Percentiles rank a stretch among this genome's conserved stretches.
phyloP scores from a whole-genome alignment of 225 moss, liverwort and hornwort species.

The Lunularia cruciata region DNA sequence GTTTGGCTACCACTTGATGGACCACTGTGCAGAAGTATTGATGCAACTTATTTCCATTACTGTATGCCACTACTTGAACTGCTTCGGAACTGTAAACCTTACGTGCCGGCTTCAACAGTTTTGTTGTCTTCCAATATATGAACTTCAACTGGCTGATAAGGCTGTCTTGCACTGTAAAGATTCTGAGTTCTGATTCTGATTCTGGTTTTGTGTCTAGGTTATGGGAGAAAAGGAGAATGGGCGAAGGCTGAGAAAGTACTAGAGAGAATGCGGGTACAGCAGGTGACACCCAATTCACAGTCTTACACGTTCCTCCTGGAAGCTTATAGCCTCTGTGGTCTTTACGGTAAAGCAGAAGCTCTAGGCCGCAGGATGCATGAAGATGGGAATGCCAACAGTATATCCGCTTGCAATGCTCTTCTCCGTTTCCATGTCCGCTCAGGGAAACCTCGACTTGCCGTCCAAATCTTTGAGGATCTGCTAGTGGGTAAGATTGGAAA shows the following conservation, averaged over 20 bases:
- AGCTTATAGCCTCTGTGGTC: slow-evolving; percentile 78
- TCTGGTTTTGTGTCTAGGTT: slow-evolving; percentile 52
- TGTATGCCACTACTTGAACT: too few species aligned
- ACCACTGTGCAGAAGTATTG: too few species aligned
- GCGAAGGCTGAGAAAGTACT: slow-evolving; percentile 62
- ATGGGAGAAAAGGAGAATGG: slow-evolving; percentile 94
- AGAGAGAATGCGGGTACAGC: slow-evolving; percentile 56
- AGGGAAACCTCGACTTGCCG: slow-evolving; percentile 54
- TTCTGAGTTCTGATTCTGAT: not conserved
- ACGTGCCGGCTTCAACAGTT: too few species aligned
- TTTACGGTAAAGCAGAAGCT: slow-evolving; percentile 63
- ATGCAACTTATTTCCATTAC: too few species aligned
- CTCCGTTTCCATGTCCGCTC: slow-evolving; percentile 70
- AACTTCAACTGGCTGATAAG: too few species aligned
- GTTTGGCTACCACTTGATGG: too few species aligned
- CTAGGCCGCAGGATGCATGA: slow-evolving; percentile 60
- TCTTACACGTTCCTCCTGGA: slow-evolving; percentile 82
- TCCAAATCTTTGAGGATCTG: slow-evolving; percentile 52
- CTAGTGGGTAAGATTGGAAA: slow-evolving; percentile 50
- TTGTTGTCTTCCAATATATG: too few species aligned
- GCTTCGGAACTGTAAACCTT: too few species aligned
- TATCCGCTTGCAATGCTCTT: slow-evolving; percentile 72
- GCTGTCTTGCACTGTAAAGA: not conserved
- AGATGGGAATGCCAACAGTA: slow-evolving; percentile 50
- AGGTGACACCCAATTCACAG: slow-evolving; percentile 60